phyloP scores from a whole-genome alignment of 2,329 filamentous ascomycete species.

The Coniochaeta sp. region DNA sequence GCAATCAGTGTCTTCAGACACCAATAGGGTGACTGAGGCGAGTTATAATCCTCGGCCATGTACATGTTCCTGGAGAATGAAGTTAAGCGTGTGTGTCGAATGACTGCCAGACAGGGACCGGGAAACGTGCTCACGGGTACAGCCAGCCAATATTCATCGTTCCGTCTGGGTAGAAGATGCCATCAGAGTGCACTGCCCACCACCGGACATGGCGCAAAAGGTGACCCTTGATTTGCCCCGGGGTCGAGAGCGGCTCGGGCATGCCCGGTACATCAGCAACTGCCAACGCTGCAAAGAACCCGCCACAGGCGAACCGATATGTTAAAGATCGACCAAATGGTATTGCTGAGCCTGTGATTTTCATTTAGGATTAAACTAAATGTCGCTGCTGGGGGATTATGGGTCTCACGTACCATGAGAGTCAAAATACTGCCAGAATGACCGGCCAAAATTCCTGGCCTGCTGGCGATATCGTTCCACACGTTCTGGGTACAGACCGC shows the following conservation, averaged over 20 bases:
- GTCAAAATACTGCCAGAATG: slow-evolving; percentile 36
- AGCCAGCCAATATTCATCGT: slow-evolving; percentile 32
- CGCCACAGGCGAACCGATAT: slow-evolving; percentile 36
- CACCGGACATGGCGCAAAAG: slow-evolving; percentile 35
- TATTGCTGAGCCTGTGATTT: slow-evolving; percentile 30
- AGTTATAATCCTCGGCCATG: slow-evolving; percentile 50
- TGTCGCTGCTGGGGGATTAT: no score
- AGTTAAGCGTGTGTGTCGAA: not conserved
- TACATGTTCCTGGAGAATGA: slow-evolving; percentile 36
- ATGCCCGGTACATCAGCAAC: slow-evolving; percentile 27
- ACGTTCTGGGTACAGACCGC: slow-evolving; percentile 56
- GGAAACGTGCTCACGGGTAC: slow-evolving; percentile 14
- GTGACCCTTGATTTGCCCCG: slow-evolving; percentile 32
- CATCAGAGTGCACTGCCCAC: slow-evolving; percentile 26
- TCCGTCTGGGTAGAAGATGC: slow-evolving; percentile 34
- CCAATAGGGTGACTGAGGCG: slow-evolving; percentile 49
- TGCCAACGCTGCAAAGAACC: slow-evolving; percentile 32
- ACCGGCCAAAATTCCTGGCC: slow-evolving; percentile 26
- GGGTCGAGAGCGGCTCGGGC: slow-evolving; percentile 23
- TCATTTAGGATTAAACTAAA: no score
- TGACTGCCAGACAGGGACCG: not conserved
- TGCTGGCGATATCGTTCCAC: slow-evolving; percentile 48
- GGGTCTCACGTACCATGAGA: slow-evolving; percentile 25
- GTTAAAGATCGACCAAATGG: slow-evolving; percentile 37
- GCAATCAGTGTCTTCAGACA: slow-evolving; percentile 41